These are phyloP conservation scores for Thielaviopsis punctulata DNA, from an alignment of 2,329 filamentous ascomycete genomes.

Conservation along the genomic window DNA sequence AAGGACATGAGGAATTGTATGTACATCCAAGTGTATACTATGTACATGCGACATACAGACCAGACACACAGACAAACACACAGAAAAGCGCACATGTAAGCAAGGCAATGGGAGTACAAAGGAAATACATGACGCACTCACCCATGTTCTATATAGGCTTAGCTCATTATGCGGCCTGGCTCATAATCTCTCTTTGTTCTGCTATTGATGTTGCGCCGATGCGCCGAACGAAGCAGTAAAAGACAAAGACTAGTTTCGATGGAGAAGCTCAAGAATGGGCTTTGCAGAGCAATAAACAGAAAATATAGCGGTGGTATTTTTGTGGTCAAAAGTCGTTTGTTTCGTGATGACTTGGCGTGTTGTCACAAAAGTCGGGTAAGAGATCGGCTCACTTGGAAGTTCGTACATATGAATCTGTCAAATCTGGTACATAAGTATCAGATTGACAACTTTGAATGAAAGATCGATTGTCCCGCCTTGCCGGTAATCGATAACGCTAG, in stretches of 20 bases:
- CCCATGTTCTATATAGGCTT: slow-evolving; percentile 4
- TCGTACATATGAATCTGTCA: too few relatives aligned
- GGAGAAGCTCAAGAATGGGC: not conserved
- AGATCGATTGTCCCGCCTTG: not conserved
- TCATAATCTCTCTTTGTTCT: not conserved
- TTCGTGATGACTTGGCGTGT: not conserved
- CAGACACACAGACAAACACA: not conserved
- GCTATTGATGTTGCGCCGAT: not conserved
- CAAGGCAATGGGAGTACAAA: not conserved
- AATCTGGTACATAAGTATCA: not conserved
- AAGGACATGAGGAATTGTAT: too few relatives aligned
- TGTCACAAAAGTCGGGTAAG: not conserved
- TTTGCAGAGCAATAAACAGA: not conserved
- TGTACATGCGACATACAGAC: too few relatives aligned
- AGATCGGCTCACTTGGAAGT: not conserved
- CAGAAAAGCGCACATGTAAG: not conserved
- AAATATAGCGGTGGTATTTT: not conserved
- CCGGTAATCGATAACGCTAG: not conserved
- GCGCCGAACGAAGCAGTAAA: not conserved
- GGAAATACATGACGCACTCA: slow-evolving; percentile 1
- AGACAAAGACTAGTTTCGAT: not conserved
- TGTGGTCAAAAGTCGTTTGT: not conserved
- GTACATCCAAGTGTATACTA: not conserved
- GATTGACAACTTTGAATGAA: not conserved
- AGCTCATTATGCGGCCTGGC: not conserved